Conservation (phyloP, 306 rosid genomes). For the Fragaria ananassa region DNA sequence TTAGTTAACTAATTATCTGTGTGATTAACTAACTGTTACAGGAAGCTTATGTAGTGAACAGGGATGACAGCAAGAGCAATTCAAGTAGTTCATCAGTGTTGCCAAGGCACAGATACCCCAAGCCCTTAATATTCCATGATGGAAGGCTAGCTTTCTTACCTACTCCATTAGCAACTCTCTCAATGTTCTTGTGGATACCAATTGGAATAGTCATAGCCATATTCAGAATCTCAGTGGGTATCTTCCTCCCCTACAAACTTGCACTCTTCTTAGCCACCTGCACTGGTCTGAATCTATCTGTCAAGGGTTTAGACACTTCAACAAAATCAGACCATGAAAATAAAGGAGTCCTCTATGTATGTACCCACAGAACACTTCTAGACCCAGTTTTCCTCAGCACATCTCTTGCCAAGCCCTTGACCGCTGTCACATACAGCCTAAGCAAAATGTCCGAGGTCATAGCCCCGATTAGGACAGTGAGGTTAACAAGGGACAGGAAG, state of each 20-base stretch:
- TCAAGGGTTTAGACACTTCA: constrained; percentile 27
- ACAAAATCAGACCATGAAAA: constrained; percentile 24
- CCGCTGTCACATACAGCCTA: constrained; percentile 72
- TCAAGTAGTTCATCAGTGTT: constrained; percentile 21
- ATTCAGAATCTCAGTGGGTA: constrained; percentile 57
- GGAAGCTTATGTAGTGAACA: constrained; percentile 71
- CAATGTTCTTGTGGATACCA: constrained; percentile 80
- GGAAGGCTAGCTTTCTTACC: constrained; percentile 91
- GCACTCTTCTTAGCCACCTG: constrained; percentile 32
- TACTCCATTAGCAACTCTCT: constrained; percentile 66
- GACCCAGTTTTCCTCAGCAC: constrained; percentile 74
- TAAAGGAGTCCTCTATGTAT: constrained; percentile 63
- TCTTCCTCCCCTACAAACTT: constrained; percentile 52
- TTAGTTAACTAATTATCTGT: background rate
- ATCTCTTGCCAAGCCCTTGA: constrained; percentile 46
- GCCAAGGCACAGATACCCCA: constrained; percentile 64
- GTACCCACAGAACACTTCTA: constrained; percentile 66
- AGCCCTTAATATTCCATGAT: constrained; percentile 82
- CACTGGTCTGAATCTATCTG: constrained; percentile 43
- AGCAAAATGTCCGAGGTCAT: constrained; percentile 64
- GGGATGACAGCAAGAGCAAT: constrained; percentile 38
- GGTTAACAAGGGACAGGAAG: constrained; percentile 65
- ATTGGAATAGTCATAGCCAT: constrained; percentile 58
- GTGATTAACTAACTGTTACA: constrained; percentile 17
- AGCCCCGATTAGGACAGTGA: constrained; percentile 57